Evolutionary conservation across 257 asterid genomes (phyloP).

Genomic region (Handroanthus guayacan): DNA sequence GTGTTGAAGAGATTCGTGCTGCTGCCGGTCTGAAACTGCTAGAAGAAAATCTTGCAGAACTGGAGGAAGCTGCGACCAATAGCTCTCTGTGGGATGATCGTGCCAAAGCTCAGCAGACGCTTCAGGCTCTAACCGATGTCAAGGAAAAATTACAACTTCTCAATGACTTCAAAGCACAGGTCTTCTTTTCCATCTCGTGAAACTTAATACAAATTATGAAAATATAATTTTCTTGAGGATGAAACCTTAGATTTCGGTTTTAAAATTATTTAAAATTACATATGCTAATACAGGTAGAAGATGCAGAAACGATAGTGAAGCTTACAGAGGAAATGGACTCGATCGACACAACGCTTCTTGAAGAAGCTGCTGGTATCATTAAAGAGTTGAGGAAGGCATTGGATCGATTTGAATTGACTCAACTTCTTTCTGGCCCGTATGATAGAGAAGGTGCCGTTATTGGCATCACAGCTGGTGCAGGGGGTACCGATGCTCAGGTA

Average conservation of each 20-base stretch:
- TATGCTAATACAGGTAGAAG: conserved; percentile 67
- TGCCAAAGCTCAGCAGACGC: conserved; percentile 89
- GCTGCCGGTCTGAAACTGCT: conserved; percentile 81
- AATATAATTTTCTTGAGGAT: background rate
- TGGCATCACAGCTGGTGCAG: conserved; percentile 91
- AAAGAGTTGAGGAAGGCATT: conserved; percentile 79
- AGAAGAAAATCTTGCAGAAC: conserved; percentile 62
- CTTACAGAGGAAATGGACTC: conserved; percentile 98
- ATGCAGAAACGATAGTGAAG: conserved; percentile 85
- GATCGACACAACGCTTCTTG: conserved; percentile 69
- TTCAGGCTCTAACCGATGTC: conserved; percentile 87
- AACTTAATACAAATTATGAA: background rate
- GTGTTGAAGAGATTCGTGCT: conserved; percentile 82
- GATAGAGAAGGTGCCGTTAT: conserved; percentile 95
- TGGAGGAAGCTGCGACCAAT: conserved; percentile 86
- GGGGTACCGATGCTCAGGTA: conserved; percentile 99
- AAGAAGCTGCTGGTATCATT: conserved; percentile 85
- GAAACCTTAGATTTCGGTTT: conserved; percentile 5
- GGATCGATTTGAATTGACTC: conserved; percentile 87
- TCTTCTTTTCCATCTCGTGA: conserved; percentile 36
- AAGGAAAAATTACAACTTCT: conserved; percentile 89
- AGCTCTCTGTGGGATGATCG: conserved; percentile 96
- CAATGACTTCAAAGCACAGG: conserved; percentile 88
- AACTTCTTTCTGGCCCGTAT: conserved; percentile 93
- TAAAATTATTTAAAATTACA: conserved; percentile 10